Conservation (phyloP, 1,284 basidiomycete species). For the Trichosporon asahii region DNA sequence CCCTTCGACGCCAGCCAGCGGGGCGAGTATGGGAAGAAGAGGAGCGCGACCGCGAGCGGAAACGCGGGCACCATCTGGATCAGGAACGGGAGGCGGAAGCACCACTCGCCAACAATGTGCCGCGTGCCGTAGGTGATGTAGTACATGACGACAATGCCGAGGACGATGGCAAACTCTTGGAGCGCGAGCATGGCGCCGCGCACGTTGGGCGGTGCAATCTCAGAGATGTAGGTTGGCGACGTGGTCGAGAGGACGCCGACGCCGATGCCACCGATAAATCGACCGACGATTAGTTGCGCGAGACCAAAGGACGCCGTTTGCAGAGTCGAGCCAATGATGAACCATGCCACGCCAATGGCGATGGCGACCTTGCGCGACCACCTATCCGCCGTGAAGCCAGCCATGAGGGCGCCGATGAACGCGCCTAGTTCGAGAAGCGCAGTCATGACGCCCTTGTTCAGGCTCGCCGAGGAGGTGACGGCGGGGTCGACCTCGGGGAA, state of each 20-base stretch:
- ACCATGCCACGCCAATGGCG: conserved; percentile 30
- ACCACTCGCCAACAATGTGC: conserved; percentile 23
- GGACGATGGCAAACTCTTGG: conserved; percentile 69
- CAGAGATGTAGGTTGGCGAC: conserved; percentile 50
- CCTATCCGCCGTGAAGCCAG: conserved; percentile 36
- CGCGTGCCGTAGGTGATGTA: conserved; percentile 29
- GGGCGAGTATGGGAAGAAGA: conserved; percentile 58
- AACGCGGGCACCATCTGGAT: conserved; percentile 38
- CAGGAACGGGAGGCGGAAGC: conserved; percentile 39
- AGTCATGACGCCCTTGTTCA: conserved; percentile 40
- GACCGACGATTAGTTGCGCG: conserved; percentile 33
- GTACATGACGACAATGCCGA: conserved; percentile 49
- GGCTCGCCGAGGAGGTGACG: conserved; percentile 18
- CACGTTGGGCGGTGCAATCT: conserved; percentile 52
- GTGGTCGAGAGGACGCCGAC: conserved; percentile 44
- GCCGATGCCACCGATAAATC: conserved; percentile 30
- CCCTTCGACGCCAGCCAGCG: conserved; percentile 58
- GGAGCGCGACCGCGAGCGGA: conserved; percentile 45
- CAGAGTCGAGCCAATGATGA: conserved; percentile 29
- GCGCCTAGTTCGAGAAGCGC: conserved; percentile 43
- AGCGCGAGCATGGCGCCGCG: conserved; percentile 72
- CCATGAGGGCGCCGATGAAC: conserved; percentile 33
- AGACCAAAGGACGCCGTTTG: conserved; percentile 33
- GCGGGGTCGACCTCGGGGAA: conserved; percentile 38
- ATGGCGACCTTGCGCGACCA: conserved; percentile 34